Conservation (phyloP, 768 basidiomycete genomes). For the Serendipita sp. region DNA sequence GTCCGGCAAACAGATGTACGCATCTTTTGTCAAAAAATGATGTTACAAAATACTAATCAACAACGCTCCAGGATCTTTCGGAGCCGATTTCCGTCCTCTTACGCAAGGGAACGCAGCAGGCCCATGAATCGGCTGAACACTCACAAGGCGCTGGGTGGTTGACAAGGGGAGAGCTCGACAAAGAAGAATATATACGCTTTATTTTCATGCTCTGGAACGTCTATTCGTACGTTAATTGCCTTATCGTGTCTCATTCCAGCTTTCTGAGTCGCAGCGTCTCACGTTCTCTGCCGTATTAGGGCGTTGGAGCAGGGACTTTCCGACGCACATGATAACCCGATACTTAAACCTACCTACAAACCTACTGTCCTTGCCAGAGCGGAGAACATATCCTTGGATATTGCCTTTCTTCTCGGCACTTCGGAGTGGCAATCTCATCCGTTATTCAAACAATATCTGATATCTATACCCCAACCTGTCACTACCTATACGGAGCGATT, state of each 20-base stretch:
- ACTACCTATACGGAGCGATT: conserved; percentile 1
- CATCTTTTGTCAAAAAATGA: no score
- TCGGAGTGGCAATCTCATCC: conserved; percentile 46
- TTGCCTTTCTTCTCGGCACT: conserved; percentile 40
- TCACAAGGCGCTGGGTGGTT: conserved; percentile 43
- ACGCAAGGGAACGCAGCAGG: conserved; percentile 25
- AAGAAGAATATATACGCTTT: conserved; percentile 52
- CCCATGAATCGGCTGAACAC: conserved; percentile 43
- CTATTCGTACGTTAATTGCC: conserved; percentile 41
- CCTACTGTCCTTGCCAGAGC: conserved; percentile 52
- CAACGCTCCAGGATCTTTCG: conserved; percentile 16
- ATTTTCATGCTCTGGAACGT: conserved; percentile 68
- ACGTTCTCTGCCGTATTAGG: conserved; percentile 22
- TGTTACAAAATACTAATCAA: no score
- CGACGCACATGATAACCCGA: conserved; percentile 42
- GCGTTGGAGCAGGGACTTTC: conserved; percentile 43
- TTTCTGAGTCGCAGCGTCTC: neutral
- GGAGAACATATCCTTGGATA: conserved; percentile 46
- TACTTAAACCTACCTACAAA: conserved; percentile 55
- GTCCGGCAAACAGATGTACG: no score
- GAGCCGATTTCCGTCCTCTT: conserved; percentile 26
- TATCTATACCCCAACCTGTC: conserved; percentile 34
- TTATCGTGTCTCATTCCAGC: neutral
- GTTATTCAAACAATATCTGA: conserved; percentile 31
- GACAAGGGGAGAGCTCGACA: conserved; percentile 39